Evolutionary conservation across 2,329 filamentous ascomycete species (phyloP).

Genomic region (Aspergillus udagawae): DNA sequence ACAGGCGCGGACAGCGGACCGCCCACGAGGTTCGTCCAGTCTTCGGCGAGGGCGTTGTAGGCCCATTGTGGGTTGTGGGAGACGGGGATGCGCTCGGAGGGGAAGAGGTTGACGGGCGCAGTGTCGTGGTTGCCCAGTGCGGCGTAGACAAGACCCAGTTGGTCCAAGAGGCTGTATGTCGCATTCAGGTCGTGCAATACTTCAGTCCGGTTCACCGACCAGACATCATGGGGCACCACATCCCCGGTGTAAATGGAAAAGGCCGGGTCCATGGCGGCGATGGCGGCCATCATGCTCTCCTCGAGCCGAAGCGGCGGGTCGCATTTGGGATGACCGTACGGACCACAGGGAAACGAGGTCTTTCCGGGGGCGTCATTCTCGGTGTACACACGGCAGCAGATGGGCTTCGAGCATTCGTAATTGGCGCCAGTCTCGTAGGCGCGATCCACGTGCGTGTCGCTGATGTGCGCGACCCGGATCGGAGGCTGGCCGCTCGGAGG

Average conservation of each 20-base stretch:
- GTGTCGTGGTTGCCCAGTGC: slow-evolving; percentile 57
- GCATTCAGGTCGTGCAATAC: slow-evolving; percentile 38
- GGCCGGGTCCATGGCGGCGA: slow-evolving; percentile 42
- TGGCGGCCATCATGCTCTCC: slow-evolving; percentile 48
- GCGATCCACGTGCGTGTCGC: slow-evolving; percentile 58
- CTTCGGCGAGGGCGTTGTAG: slow-evolving; percentile 46
- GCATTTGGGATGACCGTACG: slow-evolving; percentile 52
- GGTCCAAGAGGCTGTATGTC: slow-evolving; percentile 48
- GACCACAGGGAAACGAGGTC: slow-evolving; percentile 49
- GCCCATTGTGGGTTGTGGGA: slow-evolving; percentile 48
- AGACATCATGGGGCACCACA: slow-evolving; percentile 50
- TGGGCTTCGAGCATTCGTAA: slow-evolving; percentile 54
- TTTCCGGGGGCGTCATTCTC: slow-evolving; percentile 46
- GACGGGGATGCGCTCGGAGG: slow-evolving; percentile 36
- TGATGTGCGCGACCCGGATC: slow-evolving; percentile 56
- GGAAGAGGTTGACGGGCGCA: slow-evolving; percentile 51
- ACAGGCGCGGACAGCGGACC: background rate
- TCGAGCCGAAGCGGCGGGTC: slow-evolving; percentile 51
- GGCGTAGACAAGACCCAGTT: slow-evolving; percentile 47
- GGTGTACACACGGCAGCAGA: slow-evolving; percentile 56
- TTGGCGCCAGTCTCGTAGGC: slow-evolving; percentile 53
- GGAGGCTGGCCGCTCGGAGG: slow-evolving; percentile 46
- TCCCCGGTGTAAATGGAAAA: slow-evolving; percentile 61
- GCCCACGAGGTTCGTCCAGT: slow-evolving; percentile 48
- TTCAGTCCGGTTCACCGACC: slow-evolving; percentile 32